Evolutionary conservation across 768 basidiomycete genomes (phyloP), one percentile per base, ranked within the genome.

Genomic region (Pholiota molesta): DNA sequence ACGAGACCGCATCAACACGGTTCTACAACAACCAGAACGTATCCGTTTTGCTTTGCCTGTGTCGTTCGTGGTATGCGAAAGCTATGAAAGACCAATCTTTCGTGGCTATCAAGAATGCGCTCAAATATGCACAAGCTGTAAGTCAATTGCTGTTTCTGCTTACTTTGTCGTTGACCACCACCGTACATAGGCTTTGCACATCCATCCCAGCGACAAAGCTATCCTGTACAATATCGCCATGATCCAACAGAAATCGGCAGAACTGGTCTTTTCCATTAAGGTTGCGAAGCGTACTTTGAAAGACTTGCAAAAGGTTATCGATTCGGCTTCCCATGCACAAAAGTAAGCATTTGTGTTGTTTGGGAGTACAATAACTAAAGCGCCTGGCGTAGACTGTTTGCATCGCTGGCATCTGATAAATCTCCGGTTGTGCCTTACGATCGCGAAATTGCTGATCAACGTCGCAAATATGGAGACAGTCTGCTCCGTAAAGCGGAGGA

Each of bases 171-270:
- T 57, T 68, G 23, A 60, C 28, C 31, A 31, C 9, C 31, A 31
- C 9, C 10, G 28, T 55, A 9, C 49, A 5, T 65, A 98, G 96
- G 95, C 96, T 1, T 79, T 91, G 16, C 90, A 93, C 65, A 75
- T 95, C 6, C 88, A 91, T 65, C 95, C 95, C 0, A 84, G 81
- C 59, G 97, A 99, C 78, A 95, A 96, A 71, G 92, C 94, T 3
- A 87, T 91, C 55, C 63, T 94, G 45, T 99, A 96, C 77, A 99
- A 99, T 74, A 93, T 98, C 68, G 96, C 97, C 58, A 96, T 99
- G 91, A 95, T 99, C 35, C 90, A 96, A 74, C 97, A 99, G 73
- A 98, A 98, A 75, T 89, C 92, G 0, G 92, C 94, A 0, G 97
- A 98, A 73, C 83, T 98, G 77, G 77, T 99, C 26, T 89, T 95